Percentiles rank a stretch among this genome's conserved stretches.
phyloP scores from a whole-genome alignment of 768 basidiomycete genomes.

The Trametes sanguinea region DNA sequence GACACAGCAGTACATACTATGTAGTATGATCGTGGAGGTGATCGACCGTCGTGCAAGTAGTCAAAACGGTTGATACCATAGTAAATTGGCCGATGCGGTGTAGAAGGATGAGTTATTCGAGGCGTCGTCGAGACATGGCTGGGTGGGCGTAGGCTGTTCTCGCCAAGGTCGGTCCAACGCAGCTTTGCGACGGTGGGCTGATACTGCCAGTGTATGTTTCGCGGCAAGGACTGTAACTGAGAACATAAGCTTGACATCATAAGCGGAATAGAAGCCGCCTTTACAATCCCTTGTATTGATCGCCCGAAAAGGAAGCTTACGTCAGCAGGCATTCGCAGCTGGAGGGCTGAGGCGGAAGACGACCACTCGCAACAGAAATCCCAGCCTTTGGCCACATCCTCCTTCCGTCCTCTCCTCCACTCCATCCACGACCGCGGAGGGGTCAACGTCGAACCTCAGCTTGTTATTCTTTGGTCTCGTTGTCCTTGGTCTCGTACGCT shows the following conservation, averaged over 20 bases:
- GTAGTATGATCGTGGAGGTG: no score
- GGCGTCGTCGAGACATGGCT: background rate
- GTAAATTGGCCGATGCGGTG: no score
- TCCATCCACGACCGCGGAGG: background rate
- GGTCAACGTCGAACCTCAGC: background rate
- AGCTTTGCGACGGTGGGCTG: no score
- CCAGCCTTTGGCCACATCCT: background rate
- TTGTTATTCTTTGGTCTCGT: background rate
- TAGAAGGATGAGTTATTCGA: no score
- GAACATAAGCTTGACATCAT: background rate
- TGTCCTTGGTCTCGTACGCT: background rate
- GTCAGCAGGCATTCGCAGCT: background rate
- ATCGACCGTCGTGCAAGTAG: no score
- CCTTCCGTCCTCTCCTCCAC: no score
- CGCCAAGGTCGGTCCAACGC: background rate
- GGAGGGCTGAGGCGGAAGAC: background rate
- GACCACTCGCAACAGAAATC: background rate
- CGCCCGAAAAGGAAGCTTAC: background rate
- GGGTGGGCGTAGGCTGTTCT: constrained; percentile 12
- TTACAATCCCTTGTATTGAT: background rate
- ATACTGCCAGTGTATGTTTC: no score
- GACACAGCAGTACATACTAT: no score
- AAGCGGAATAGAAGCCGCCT: background rate
- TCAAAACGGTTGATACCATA: no score
- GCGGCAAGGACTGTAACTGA: background rate